phyloP scores from a whole-genome alignment of 345 rosid species.

The Rhizophora apiculata region DNA sequence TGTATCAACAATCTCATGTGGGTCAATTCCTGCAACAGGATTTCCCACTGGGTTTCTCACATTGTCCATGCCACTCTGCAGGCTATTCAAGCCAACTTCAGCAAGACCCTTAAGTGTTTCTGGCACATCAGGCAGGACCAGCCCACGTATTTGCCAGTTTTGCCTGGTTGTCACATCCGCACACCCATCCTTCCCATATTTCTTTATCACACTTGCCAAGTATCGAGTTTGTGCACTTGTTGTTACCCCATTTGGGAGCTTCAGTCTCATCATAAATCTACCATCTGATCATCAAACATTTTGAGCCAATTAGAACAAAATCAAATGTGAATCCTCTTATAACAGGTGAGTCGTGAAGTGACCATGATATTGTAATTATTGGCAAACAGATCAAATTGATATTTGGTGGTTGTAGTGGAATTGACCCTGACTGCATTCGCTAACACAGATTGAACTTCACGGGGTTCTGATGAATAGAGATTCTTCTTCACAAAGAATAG shows the following conservation, averaged over 20 bases:
- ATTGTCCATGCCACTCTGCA: slow-evolving; percentile 98
- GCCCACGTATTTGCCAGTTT: slow-evolving; percentile 97
- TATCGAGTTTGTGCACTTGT: slow-evolving; percentile 83
- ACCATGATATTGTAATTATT: neutral
- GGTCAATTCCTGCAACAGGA: slow-evolving; percentile 94
- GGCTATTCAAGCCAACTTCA: slow-evolving; percentile 76
- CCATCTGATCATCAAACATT: slow-evolving; percentile 54
- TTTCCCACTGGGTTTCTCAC: slow-evolving; percentile 94
- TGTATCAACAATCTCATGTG: slow-evolving; percentile 78
- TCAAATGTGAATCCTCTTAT: neutral
- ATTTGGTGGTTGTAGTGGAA: neutral
- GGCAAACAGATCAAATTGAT: slow-evolving; percentile 1
- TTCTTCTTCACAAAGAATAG: neutral
- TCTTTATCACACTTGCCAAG: slow-evolving; percentile 78
- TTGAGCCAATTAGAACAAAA: neutral
- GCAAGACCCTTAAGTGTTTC: slow-evolving; percentile 79
- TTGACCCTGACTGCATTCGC: neutral
- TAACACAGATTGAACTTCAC: neutral
- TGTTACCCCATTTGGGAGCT: slow-evolving; percentile 93
- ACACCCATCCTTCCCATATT: slow-evolving; percentile 90
- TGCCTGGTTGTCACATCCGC: slow-evolving; percentile 93
- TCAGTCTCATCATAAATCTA: slow-evolving; percentile 95
- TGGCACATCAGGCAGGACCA: slow-evolving; percentile 81
- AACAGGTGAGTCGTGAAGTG: too few relatives aligned
- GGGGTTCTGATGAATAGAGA: neutral